phyloP scores from a whole-genome alignment of 257 asterid genomes.

The Plantago elongata region DNA sequence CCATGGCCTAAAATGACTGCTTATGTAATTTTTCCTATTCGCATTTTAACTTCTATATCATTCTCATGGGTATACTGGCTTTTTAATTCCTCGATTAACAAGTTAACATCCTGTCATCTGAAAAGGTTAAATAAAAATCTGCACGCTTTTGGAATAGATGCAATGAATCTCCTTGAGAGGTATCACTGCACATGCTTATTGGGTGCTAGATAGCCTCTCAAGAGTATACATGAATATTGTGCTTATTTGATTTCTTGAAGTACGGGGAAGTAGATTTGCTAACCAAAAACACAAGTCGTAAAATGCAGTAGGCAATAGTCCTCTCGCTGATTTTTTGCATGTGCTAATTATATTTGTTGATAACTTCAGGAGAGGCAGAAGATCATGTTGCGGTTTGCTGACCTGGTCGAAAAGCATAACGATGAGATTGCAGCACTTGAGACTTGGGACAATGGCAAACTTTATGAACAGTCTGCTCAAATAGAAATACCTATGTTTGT shows the following conservation, averaged over 20 bases:
- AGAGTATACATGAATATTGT: background rate
- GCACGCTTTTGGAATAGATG: too few species aligned
- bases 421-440: slow-evolving; percentile 89
- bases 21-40: slow-evolving; percentile 43
- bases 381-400: slow-evolving; percentile 72
- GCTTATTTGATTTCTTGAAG: background rate
- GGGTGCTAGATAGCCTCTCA: too few species aligned
- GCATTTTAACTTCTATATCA: background rate
- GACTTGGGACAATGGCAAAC: slow-evolving; percentile 93
- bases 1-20: slow-evolving; percentile 96
- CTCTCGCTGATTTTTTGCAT: slow-evolving; percentile 1
- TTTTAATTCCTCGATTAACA: background rate
- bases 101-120: background rate
- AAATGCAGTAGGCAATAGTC: too few species aligned
- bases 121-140: background rate
- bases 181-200: too few species aligned
- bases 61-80: background rate
- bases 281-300: background rate
- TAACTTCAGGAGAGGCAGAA: slow-evolving; percentile 71
- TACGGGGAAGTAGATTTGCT: background rate
- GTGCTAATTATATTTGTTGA: slow-evolving; percentile 6
- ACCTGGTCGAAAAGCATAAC: slow-evolving; percentile 83
- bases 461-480: slow-evolving; percentile 62
- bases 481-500: slow-evolving; percentile 76
- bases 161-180: too few species aligned